These are phyloP conservation scores for Penicillium freii DNA, from an alignment of 2,329 filamentous ascomycete genomes.

Conservation along the genomic window DNA sequence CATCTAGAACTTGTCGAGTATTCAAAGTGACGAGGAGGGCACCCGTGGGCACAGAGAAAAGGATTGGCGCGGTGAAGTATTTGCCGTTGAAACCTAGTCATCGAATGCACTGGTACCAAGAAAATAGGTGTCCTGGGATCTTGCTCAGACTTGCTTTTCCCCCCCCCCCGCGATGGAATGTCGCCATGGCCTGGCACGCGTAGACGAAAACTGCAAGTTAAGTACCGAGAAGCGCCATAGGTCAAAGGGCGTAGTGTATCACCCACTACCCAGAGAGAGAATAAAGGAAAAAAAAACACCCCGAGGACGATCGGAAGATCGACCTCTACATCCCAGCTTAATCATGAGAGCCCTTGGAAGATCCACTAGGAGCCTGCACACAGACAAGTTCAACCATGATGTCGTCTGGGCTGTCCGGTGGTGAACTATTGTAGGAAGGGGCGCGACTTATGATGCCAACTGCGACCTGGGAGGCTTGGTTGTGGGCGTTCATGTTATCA, in stretches of 20 bases:
- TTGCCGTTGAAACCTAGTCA: not conserved
- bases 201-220: not conserved
- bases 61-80: not conserved
- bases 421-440: constrained; percentile 29
- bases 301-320: constrained; percentile 2
- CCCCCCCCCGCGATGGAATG: not conserved
- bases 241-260: not conserved
- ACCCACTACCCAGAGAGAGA: not conserved
- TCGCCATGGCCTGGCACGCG: not conserved
- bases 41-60: too few species aligned
- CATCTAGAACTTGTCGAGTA: not conserved
- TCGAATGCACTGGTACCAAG: not conserved
- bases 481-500: constrained; percentile 31
- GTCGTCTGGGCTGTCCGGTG: constrained; percentile 28
- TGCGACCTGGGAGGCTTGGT: constrained; percentile 39
- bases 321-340: not conserved
- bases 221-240: not conserved
- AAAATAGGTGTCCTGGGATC: not conserved
- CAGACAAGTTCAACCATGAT: constrained; percentile 39
- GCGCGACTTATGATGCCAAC: constrained; percentile 39
- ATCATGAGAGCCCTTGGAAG: constrained; percentile 21
- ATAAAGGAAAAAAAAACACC: not conserved
- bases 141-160: not conserved
- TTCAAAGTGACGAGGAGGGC: not conserved
- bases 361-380: constrained; percentile 33